Conservation (phyloP, 352 stramenopile species). For the Stephanocyclus meneghinianus region DNA sequence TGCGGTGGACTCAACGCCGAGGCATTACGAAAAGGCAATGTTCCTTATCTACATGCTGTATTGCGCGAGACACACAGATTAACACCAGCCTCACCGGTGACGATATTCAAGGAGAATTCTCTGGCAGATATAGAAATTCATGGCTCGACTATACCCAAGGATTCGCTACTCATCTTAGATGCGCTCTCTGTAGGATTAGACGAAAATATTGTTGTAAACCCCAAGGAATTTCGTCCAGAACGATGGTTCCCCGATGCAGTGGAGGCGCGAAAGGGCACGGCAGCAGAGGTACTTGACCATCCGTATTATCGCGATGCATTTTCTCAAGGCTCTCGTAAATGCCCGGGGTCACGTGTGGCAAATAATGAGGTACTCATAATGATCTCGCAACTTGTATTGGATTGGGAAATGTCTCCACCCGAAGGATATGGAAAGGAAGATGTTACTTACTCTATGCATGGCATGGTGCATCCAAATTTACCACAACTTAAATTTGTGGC, state of each 20-base stretch:
- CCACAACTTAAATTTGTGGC: conserved; percentile 1
- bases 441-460: conserved; percentile 16
- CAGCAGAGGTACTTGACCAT: conserved; percentile 42
- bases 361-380: conserved; percentile 32
- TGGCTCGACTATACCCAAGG: conserved; percentile 19
- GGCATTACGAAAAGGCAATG: conserved; percentile 16
- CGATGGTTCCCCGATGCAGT: conserved; percentile 36
- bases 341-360: conserved; percentile 42
- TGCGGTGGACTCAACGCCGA: conserved; percentile 27
- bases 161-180: conserved; percentile 31
- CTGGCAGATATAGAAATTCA: conserved; percentile 36
- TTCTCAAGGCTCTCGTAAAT: conserved; percentile 44
- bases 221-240: conserved; percentile 39
- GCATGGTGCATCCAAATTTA: conserved; percentile 12
- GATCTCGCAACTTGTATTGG: conserved; percentile 30
- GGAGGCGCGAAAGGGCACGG: conserved; percentile 23
- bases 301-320: conserved; percentile 34
- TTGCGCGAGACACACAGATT: conserved; percentile 35
- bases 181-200: conserved; percentile 15
- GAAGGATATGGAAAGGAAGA: conserved; percentile 1
- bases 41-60: conserved; percentile 28
- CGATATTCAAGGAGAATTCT: conserved; percentile 29
- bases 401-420: conserved; percentile 39
- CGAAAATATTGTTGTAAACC: conserved; percentile 12
- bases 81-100: conserved; percentile 19